Conservation (phyloP, 768 basidiomycete species). For the Podaxis sp. region DNA sequence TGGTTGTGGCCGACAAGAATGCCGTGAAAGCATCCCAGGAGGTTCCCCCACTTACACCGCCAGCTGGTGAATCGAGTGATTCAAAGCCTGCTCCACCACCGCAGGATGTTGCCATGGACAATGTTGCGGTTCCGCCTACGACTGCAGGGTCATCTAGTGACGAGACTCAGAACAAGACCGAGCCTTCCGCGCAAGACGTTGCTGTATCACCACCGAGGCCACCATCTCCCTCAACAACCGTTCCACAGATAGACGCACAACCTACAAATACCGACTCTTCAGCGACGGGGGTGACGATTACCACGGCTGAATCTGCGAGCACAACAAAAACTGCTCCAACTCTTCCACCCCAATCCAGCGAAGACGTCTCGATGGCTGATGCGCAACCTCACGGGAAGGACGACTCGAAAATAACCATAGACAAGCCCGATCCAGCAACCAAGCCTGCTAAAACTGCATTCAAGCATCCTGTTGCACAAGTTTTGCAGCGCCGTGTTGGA, state of each 20-base stretch:
- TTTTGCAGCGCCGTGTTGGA: conserved; percentile 35
- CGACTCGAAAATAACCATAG: conserved; percentile 5
- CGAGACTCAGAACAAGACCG: not conserved
- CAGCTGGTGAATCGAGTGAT: conserved; percentile 6
- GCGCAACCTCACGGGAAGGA: conserved; percentile 11
- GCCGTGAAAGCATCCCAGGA: conserved; percentile 10
- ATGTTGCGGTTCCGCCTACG: not conserved
- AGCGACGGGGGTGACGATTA: not conserved
- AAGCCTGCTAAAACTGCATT: conserved; percentile 17
- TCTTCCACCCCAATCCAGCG: conserved; percentile 4
- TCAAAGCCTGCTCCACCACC: not conserved
- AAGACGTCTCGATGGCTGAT: conserved; percentile 12
- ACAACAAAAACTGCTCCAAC: not conserved
- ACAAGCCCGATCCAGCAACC: conserved; percentile 11
- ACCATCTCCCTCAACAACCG: not conserved
- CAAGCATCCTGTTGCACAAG: conserved; percentile 30
- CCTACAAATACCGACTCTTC: conserved; percentile 11
- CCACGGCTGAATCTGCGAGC: not conserved
- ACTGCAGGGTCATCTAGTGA: not conserved
- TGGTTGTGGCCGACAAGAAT: conserved; percentile 16
- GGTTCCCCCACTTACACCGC: conserved; percentile 3
- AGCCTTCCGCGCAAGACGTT: not conserved
- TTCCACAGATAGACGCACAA: not conserved
- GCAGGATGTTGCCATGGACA: not conserved
- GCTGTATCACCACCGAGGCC: not conserved